phyloP scores from a whole-genome alignment of 306 rosid species.

The Trichosanthes cucumerina region DNA sequence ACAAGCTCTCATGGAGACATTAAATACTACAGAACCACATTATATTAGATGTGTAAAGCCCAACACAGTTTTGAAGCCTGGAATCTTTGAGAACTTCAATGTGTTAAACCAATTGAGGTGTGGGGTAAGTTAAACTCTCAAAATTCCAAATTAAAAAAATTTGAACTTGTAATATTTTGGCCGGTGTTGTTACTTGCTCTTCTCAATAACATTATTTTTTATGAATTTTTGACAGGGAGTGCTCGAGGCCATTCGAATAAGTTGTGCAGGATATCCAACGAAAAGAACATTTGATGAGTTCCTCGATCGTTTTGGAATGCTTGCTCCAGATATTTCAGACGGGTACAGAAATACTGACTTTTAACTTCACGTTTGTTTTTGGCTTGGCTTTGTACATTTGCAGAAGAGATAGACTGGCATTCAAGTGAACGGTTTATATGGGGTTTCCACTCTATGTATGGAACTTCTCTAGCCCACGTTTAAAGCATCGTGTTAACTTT shows the following conservation, averaged over 20 bases:
- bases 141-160: background rate
- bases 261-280: slow-evolving; percentile 92
- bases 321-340: slow-evolving; percentile 68
- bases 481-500: slow-evolving; percentile 11
- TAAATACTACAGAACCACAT: slow-evolving; percentile 80
- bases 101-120: slow-evolving; percentile 82
- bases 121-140: slow-evolving; percentile 44
- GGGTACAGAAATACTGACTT: slow-evolving; percentile 36
- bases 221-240: slow-evolving; percentile 55
- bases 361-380: slow-evolving; percentile 11
- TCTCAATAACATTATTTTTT: background rate
- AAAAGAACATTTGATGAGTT: slow-evolving; percentile 78
- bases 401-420: background rate
- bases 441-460: background rate
- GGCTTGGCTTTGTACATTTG: background rate
- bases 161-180: background rate
- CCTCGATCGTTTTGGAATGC: slow-evolving; percentile 86
- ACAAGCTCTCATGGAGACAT: slow-evolving; percentile 78
- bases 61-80: slow-evolving; percentile 76
- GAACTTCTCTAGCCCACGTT: background rate
- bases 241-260: slow-evolving; percentile 78
- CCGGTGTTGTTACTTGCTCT: background rate
- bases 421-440: background rate
- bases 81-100: slow-evolving; percentile 72
- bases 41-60: slow-evolving; percentile 92